Percentiles rank a stretch among this genome's conserved stretches.
phyloP scores from a whole-genome alignment of 164 flowering plant species.

The Stephania cephalantha region DNA sequence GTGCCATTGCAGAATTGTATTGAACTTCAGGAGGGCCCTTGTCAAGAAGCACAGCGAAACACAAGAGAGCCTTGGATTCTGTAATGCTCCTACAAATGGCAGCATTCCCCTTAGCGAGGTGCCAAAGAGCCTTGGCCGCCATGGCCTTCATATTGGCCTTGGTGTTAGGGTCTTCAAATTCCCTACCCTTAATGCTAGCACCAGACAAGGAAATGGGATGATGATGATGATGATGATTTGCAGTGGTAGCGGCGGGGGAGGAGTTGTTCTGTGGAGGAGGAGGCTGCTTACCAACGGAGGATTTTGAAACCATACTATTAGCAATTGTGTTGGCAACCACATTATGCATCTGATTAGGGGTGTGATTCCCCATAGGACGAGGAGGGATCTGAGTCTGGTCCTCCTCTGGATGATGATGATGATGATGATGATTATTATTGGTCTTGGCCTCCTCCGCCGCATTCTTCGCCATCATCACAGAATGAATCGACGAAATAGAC shows the following conservation, averaged over 20 bases:
- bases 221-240: neutral
- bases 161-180: slow-evolving; percentile 54
- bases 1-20: slow-evolving; percentile 66
- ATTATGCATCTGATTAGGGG: slow-evolving; percentile 44
- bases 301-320: slow-evolving; percentile 35
- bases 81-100: slow-evolving; percentile 62
- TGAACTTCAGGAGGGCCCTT: slow-evolving; percentile 63
- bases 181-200: slow-evolving; percentile 65
- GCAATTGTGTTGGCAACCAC: slow-evolving; percentile 26
- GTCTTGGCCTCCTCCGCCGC: slow-evolving; percentile 3
- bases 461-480: slow-evolving; percentile 46
- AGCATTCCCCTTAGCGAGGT: slow-evolving; percentile 45
- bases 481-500: slow-evolving; percentile 51
- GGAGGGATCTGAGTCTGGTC: slow-evolving; percentile 7
- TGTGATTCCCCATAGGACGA: slow-evolving; percentile 35
- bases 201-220: slow-evolving; percentile 30
- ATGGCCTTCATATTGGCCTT: slow-evolving; percentile 78
- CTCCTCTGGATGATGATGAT: neutral
- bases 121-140: slow-evolving; percentile 80
- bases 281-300: neutral
- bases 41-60: slow-evolving; percentile 69
- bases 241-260: too few species aligned
- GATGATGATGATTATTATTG: too few species aligned
- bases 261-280: neutral
- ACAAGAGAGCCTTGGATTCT: slow-evolving; percentile 69